Evolutionary conservation across 805 yeast species (phyloP).

Genomic region (Barnettozyma populi): DNA sequence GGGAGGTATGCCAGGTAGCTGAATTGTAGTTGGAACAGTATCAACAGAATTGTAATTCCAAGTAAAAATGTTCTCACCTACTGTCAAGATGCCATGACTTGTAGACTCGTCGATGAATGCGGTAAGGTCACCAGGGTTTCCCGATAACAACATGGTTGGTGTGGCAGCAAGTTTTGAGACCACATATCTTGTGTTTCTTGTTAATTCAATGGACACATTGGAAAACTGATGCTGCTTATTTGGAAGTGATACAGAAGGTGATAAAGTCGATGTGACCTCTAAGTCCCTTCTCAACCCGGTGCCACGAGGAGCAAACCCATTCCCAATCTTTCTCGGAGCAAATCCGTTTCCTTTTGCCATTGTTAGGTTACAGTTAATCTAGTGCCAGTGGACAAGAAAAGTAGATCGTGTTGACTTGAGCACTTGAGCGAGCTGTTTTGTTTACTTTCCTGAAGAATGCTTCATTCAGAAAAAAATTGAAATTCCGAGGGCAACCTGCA

Average conservation of each 20-base stretch:
- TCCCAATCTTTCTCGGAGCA: slow-evolving; percentile 1
- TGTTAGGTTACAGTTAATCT: background rate
- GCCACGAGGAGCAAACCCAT: slow-evolving; percentile 9
- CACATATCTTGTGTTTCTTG: slow-evolving; percentile 52
- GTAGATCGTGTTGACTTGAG: background rate
- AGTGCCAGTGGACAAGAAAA: background rate
- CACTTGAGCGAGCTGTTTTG: background rate
- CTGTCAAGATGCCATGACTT: slow-evolving; percentile 24
- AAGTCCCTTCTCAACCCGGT: background rate
- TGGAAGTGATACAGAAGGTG: slow-evolving; percentile 2
- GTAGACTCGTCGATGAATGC: slow-evolving; percentile 28
- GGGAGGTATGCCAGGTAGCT: slow-evolving; percentile 34
- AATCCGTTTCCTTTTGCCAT: background rate
- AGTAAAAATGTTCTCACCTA: slow-evolving; percentile 46
- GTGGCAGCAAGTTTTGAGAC: slow-evolving; percentile 51
- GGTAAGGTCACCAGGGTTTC: slow-evolving; percentile 10
- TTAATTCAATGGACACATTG: slow-evolving; percentile 39
- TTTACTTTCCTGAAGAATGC: no score
- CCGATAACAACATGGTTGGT: slow-evolving; percentile 32
- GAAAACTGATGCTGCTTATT: slow-evolving; percentile 11
- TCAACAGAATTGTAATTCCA: slow-evolving; percentile 69
- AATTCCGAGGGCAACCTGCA: background rate
- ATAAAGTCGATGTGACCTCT: slow-evolving; percentile 1
- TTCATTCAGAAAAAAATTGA: background rate
- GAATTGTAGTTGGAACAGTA: slow-evolving; percentile 48